Conservation (phyloP, 169 alveolate genomes). For the Condylostoma magnum region DNA sequence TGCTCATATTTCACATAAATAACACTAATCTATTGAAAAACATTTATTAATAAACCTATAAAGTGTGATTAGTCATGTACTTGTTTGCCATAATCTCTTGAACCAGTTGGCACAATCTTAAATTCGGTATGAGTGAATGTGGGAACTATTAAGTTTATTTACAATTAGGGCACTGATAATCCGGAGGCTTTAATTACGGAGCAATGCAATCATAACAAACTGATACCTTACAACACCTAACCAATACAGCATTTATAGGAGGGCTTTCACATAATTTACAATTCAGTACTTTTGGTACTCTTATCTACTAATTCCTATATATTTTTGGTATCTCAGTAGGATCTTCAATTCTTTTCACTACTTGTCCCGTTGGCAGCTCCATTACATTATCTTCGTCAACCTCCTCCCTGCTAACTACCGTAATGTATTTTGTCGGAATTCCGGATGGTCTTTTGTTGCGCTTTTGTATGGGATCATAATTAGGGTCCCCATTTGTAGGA, state of each 20-base stretch:
- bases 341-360: slow-evolving; percentile 2
- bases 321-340: not conserved
- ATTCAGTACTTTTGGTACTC: slow-evolving; percentile 15
- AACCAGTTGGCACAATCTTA: slow-evolving; percentile 2
- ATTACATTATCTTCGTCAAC: slow-evolving; percentile 27
- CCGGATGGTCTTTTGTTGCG: slow-evolving; percentile 36
- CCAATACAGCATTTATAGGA: slow-evolving; percentile 19
- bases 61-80: too few relatives aligned
- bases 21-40: too few relatives aligned
- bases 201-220: slow-evolving; percentile 21
- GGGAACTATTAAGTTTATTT: not conserved
- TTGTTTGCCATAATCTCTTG: too few relatives aligned
- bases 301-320: not conserved
- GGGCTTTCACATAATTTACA: slow-evolving; percentile 6
- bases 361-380: slow-evolving; percentile 20
- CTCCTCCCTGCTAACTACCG: slow-evolving; percentile 8
- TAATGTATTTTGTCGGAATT: slow-evolving; percentile 31
- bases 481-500: slow-evolving; percentile 66
- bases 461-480: slow-evolving; percentile 38
- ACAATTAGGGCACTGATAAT: slow-evolving; percentile 20
- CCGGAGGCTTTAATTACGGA: not conserved
- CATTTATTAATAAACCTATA: too few relatives aligned
- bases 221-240: slow-evolving; percentile 14
- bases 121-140: slow-evolving; percentile 18
- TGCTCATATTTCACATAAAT: too few relatives aligned